Evolutionary conservation across 257 asterid species (phyloP), one percentile per base, ranked within the genome.

Genomic region (Plantago major): DNA sequence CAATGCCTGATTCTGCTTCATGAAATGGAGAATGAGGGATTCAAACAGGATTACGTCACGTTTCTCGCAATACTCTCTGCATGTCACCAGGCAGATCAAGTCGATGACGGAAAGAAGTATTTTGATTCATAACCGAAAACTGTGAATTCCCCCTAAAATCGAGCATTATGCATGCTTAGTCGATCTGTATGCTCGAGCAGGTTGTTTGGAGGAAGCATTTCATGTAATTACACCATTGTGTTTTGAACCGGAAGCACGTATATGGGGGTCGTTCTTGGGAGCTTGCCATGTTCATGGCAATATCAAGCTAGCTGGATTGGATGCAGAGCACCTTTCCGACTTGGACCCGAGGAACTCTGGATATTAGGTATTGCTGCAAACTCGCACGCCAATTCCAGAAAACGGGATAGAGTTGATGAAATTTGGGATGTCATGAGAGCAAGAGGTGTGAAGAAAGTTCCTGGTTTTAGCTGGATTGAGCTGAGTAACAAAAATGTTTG

Each of bases 311-410:
- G 97, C 97, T 4, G 96, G 82, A 77, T 42, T 79, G 80, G 95
- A 95, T 7, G 84, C 95, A 14, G 67, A 70, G 54, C 81, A 80
- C 72, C 79, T 92, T 9, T 63, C 76, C 50, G 65, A 51, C 33
- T 70, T 92, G 66, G 97, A 92, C 69, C 98, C 97, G 1, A 81
- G 81, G 55, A 92, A 88, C 66, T 92, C 97, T 0, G 98, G 98
- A 52, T 92, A 88, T 73, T 92, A 88, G 26, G 72, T 88, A 8
- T 72, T 92, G 73, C 76, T 88, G 77, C 98, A 26, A 89, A 92
- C 58, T 62, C 86, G 74, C 95, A 86, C 15, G 90, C 97, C 7
- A 75, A 76, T 67, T 80, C 82, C 7, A 93, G 95, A 13, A 80
- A 81, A 10, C 84, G 95, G 93, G 74, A 64, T 17, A 78, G 89